Base-by-base conservation (phyloP, 768 basidiomycete species). In the Russula dissimulans region DNA sequence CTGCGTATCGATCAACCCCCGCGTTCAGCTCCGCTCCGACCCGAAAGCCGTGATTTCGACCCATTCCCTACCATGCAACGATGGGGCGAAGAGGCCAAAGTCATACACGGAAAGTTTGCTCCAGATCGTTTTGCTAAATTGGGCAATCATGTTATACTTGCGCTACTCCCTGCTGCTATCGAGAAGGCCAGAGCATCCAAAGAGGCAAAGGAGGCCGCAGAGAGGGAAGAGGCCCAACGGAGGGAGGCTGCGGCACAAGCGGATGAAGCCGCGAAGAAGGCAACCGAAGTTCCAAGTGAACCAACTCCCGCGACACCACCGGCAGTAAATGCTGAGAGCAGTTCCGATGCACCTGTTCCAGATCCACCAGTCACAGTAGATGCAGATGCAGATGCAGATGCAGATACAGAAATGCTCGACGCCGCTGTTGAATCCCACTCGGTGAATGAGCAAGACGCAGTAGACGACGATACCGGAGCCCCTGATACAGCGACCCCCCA, bases 41-140 rank as follows among this genome's bases (percentile, higher is more conserved):
- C 73, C 6, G 81, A 84, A 61, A 78, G 74, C 43, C 83, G 83
- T 41, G 84, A 84, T 47, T 85, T 92, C 51, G 85, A 89, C 36
- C 91, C 93, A 1, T 73, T 91, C 56, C 77, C 89, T 10, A 95
- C 94, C 1, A 69, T 86, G 34, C 89, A 91, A 67, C 82, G 95
- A 59, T 97, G 95, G 95, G 75, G 81, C 1, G 93, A 95, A 69
- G 94, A 95, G 71, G 84, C 82, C 61, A 90, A 88, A 68, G 84
- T 90, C 36, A 73, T 90, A 26, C 85, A 92, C 59, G 86, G 89
- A 15, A 84, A 84, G 64, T 87, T 87, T 60, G 81, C 85, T 9
- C 71, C 79, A 11, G 85, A 89, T 59, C 81, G 91, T 18, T 77
- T 83, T 18, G 76, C 72, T 26, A 89, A 83, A 66, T 69, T 97